Evolutionary conservation across 192 early-diverging fungal species (phyloP).

Genomic region (Chytriomyces sp.): DNA sequence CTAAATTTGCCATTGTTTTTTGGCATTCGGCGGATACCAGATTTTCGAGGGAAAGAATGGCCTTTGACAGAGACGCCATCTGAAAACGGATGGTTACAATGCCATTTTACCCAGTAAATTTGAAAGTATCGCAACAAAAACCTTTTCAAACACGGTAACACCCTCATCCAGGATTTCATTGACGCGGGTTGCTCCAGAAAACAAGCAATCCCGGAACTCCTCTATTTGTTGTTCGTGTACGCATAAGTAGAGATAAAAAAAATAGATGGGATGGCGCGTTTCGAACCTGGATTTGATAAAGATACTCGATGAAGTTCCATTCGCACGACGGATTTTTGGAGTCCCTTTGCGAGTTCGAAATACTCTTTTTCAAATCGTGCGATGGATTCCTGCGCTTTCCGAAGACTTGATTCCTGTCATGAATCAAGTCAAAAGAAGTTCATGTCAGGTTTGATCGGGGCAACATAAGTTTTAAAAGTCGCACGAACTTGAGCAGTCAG

Average conservation of each 20-base stretch:
- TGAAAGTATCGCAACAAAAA: neutral
- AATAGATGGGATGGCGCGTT: neutral
- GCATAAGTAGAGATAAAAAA: neutral
- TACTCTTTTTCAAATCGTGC: neutral
- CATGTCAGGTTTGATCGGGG: neutral
- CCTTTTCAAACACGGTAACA: constrained; percentile 5
- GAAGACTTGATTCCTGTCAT: constrained; percentile 19
- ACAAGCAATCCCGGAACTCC: constrained; percentile 11
- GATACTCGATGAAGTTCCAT: constrained; percentile 1
- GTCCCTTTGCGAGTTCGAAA: constrained; percentile 2
- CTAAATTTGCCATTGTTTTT: no score
- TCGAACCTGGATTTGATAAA: constrained; percentile 10
- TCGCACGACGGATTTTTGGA: constrained; percentile 18
- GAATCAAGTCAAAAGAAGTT: neutral
- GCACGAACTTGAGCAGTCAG: constrained; percentile 2
- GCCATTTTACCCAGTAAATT: no score
- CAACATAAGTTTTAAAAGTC: neutral
- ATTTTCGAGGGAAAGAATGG: no score
- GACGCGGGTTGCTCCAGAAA: neutral
- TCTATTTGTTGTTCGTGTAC: neutral
- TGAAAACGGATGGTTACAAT: no score
- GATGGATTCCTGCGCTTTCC: neutral
- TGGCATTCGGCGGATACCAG: no score
- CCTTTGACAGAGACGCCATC: no score
- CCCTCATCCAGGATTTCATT: neutral